Conservation (phyloP, 176 grass and related monocot genomes). For the Oryza meyeriana region DNA sequence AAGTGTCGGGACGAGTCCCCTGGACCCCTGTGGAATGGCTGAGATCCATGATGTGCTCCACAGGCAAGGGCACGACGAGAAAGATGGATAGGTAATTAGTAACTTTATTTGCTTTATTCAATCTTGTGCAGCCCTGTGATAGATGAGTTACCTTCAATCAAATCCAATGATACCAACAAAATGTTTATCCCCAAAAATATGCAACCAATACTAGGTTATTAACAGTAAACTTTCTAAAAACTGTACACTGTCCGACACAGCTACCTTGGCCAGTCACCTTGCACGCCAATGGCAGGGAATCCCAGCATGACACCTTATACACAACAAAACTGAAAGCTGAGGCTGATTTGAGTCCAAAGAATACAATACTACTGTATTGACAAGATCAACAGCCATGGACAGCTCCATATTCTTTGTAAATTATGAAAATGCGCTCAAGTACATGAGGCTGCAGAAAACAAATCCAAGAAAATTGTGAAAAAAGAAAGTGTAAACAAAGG, state of each 20-base stretch:
- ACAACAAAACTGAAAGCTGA: background rate
- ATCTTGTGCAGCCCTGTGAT: background rate
- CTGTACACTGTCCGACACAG: background rate
- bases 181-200: background rate
- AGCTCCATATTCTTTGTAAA: conserved; percentile 89
- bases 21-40: background rate
- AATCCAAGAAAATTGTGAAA: conserved; percentile 18
- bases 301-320: background rate
- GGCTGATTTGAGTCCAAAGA: background rate
- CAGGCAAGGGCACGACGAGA: background rate
- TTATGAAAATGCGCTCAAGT: conserved; percentile 83
- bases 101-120: background rate
- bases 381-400: conserved; percentile 68
- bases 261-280: background rate
- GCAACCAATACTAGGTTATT: background rate
- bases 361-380: conserved; percentile 62
- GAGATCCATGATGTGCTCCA: background rate
- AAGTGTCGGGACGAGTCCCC: background rate
- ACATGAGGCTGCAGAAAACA: conserved; percentile 50
- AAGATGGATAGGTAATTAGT: background rate
- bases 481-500: background rate
- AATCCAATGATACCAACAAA: background rate
- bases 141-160: background rate
- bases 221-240: background rate
- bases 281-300: background rate